Base-by-base conservation (phyloP, 371 early-diverging fungal genomes). In the Circinella minor region DNA sequence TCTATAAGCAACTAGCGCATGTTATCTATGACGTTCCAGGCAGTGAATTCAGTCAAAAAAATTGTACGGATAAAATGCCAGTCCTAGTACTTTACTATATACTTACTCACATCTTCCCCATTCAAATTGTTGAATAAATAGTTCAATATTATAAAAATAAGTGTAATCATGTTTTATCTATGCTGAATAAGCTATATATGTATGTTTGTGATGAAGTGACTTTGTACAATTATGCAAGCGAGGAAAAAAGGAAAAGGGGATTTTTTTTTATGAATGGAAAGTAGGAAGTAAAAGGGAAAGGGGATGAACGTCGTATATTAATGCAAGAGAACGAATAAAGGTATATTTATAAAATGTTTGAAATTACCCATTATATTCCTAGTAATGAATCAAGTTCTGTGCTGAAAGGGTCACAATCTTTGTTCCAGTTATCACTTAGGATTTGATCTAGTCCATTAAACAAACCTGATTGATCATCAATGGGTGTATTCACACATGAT, bases 301-400 rank as follows among this genome's bases (percentile, higher is more conserved):
- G 15, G 54, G n/a, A 5, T 6, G 54, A 54, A 57, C 20, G 57
- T 27, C 0, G 51, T 13, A 15, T 14, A 51, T 0, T 5, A 7
- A 51, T 13, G n/a, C 4, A 13, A 51, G 15, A 51, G 15, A 13
- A 51, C 15, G 43, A 51, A 13, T 10, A 57, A 57, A n/a, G 55
- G 55, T 55, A 20, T 57, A 27, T 34, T 11, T 57, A 34, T 18
- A 6, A 1, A 27, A 18, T 57, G 6, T 34, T 14, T 11, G 5
- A 34, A 3, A 0, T 6, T 13, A 13, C 15, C 15, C 15, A 6
- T 57, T 57, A 57, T 34, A 57, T 27, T 18, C 57, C 57, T 0
- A 57, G 34, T 34, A 57, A 57, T 18, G 57, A 57, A 57, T 57
- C 57, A 20, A 57, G 27, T 57, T 57, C 57, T 7, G 57, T 57